Percentiles rank a stretch among this genome's conserved stretches.
These are phyloP conservation scores for Suillus discolor DNA, from an alignment of 768 basidiomycete genomes.

Conservation along the genomic window DNA sequence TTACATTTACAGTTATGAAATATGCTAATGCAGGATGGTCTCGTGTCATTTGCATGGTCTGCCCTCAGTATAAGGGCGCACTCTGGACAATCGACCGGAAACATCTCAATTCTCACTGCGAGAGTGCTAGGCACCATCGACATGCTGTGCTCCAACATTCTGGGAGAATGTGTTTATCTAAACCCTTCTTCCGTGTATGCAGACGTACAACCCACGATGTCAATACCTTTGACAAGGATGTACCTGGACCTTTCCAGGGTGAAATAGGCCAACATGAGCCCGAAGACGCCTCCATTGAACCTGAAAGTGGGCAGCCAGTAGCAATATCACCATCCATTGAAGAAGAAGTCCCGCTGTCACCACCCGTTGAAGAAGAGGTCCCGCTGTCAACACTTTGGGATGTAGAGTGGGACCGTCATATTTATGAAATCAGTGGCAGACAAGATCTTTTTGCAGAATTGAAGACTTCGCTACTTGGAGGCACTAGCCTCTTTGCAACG, in stretches of 20 bases:
- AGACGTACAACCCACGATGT: too few relatives aligned
- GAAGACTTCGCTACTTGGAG: not conserved
- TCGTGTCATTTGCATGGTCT: not conserved
- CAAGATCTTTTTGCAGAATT: not conserved
- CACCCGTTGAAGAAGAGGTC: not conserved
- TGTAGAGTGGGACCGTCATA: not conserved
- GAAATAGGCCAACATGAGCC: too few relatives aligned
- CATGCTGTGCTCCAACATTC: not conserved
- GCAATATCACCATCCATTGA: too few relatives aligned
- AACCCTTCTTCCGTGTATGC: too few relatives aligned
- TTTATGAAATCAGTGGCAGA: not conserved
- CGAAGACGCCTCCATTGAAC: too few relatives aligned
- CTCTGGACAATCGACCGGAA: conserved; percentile 1
- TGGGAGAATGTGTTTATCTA: not conserved
- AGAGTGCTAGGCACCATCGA: conserved; percentile 1
- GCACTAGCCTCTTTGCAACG: not conserved
- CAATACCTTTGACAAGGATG: too few relatives aligned
- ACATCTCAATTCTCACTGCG: not conserved
- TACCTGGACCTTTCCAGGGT: too few relatives aligned
- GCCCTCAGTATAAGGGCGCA: not conserved
- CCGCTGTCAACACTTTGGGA: not conserved
- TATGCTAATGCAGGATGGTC: not conserved
- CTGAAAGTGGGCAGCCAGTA: too few relatives aligned
- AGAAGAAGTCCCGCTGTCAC: too few relatives aligned
- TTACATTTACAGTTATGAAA: not conserved